Evolutionary conservation across 352 stramenopile species (phyloP), one percentile per base, ranked within the genome.

Genomic region (Phytophthora meadii): DNA sequence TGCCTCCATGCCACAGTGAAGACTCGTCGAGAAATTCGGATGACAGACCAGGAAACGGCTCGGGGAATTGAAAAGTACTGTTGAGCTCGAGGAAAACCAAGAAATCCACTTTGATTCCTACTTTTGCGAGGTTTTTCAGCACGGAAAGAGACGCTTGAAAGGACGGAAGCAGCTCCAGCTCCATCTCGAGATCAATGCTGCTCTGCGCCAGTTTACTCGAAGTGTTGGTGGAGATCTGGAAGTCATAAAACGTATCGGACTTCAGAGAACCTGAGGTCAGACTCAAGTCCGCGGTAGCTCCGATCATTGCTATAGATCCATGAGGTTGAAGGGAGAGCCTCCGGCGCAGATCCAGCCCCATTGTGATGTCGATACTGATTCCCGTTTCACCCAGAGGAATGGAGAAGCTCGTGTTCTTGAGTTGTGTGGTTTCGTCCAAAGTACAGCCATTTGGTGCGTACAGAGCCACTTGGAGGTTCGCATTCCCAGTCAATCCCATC

Each of bases 161-260:
- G 1, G 59, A 61, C 2, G 59, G 59, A n/a, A 59, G 30, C n/a
- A 72, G 15, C 2, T 64, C 58, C 5, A 69, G 41, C 14, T 65
- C 58, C 59, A 69, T 52, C 17, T 61, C 39, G 0, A 72, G 22
- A 40, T 72, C 58, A 22, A 72, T 65, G 28, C 65, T 54, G 52
- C 65, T 72, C 45, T 72, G 65, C 28, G 65, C 45, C 24, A 72
- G 11, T 17, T 72, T 68, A 22, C n/a, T 69, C 4, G 65, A 69
- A 8, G 46, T 66, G 32, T 64, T 72, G 47, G 15, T 68, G 32
- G 45, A 53, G 15, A 72, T 60, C 6, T 72, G 45, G 2, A 72
- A 25, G 30, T 68, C 32, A 30, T 69, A 40, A 19, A 72, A 72
- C n/a, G 19, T 48, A 10, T 72, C 40, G 17, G 58, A 68, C 4